These are phyloP conservation scores for Candida khao-thaluensis DNA, from an alignment of 805 yeast species.

Conservation along the genomic window DNA sequence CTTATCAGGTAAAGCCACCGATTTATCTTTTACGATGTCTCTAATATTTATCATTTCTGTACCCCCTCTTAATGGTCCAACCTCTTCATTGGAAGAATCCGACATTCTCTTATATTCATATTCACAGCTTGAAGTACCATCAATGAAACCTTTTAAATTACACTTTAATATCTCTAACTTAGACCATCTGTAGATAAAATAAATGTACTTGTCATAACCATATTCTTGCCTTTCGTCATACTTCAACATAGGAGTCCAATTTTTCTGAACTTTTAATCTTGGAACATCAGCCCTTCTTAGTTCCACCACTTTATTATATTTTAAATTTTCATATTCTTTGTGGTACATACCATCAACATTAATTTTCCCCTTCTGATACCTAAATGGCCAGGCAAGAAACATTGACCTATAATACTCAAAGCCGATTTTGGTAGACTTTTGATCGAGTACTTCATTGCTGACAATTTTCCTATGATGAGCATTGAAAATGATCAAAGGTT, in stretches of 20 bases:
- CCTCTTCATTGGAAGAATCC: constrained; percentile 15
- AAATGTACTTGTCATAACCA: constrained; percentile 28
- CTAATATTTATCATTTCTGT: constrained; percentile 30
- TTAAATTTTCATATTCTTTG: constrained; percentile 13
- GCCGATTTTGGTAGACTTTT: constrained; percentile 19
- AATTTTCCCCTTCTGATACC: constrained; percentile 24
- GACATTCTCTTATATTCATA: constrained; percentile 13
- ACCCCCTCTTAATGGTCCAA: constrained; percentile 39
- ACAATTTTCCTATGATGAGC: constrained; percentile 21
- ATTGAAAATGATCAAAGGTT: constrained; percentile 49
- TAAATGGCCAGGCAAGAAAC: constrained; percentile 34
- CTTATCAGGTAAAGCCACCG: constrained; percentile 15
- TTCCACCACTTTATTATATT: constrained; percentile 23
- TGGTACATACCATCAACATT: constrained; percentile 23
- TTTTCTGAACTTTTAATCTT: constrained; percentile 25
- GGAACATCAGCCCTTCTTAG: constrained; percentile 14
- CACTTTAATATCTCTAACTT: constrained; percentile 17
- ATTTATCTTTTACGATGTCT: constrained; percentile 16
- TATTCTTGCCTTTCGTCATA: constrained; percentile 19
- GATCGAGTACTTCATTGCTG: constrained; percentile 10
- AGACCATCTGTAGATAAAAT: constrained; percentile 35
- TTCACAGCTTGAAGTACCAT: constrained; percentile 14
- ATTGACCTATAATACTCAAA: constrained; percentile 24
- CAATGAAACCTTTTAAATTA: constrained; percentile 14
- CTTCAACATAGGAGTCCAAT: constrained; percentile 43